Evolutionary conservation across 495 filamentous ascomycete genomes (phyloP).

Genomic region (Aspergillus sclerotioniger): DNA sequence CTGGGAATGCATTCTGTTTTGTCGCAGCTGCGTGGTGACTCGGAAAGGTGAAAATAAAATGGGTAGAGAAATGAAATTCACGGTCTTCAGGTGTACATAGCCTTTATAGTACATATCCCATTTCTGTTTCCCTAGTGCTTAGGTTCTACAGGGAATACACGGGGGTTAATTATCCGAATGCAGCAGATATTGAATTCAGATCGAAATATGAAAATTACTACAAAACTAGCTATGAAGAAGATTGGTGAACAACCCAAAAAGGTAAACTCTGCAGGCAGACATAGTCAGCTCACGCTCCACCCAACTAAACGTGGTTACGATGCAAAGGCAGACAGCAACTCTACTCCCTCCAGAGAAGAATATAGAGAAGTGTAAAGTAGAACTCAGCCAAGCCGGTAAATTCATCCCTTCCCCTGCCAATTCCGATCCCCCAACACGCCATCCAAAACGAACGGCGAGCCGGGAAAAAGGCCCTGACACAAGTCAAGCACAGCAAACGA

Average conservation of each 20-base stretch:
- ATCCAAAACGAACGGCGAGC: constrained; percentile 56
- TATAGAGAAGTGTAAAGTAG: constrained; percentile 15
- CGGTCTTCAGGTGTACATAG: background rate
- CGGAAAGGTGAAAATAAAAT: background rate
- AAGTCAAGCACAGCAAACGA: constrained; percentile 48
- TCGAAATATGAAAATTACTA: too few relatives aligned
- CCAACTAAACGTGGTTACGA: background rate
- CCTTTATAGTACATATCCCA: background rate
- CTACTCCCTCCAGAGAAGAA: too few relatives aligned
- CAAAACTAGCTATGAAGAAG: background rate
- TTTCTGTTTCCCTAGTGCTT: background rate
- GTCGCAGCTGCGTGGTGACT: background rate
- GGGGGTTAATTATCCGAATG: too few relatives aligned
- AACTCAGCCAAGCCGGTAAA: constrained; percentile 66
- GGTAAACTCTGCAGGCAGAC: background rate
- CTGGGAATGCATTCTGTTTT: too few relatives aligned
- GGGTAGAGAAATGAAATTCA: background rate
- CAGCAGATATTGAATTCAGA: too few relatives aligned
- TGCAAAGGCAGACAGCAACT: too few relatives aligned
- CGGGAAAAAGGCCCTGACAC: constrained; percentile 32
- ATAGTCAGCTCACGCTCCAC: background rate
- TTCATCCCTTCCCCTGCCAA: constrained; percentile 59
- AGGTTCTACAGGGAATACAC: background rate
- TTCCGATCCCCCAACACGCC: constrained; percentile 36
- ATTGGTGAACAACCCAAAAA: background rate